Conservation (phyloP, 129 eudicot genomes). For the Arctium lappa region DNA sequence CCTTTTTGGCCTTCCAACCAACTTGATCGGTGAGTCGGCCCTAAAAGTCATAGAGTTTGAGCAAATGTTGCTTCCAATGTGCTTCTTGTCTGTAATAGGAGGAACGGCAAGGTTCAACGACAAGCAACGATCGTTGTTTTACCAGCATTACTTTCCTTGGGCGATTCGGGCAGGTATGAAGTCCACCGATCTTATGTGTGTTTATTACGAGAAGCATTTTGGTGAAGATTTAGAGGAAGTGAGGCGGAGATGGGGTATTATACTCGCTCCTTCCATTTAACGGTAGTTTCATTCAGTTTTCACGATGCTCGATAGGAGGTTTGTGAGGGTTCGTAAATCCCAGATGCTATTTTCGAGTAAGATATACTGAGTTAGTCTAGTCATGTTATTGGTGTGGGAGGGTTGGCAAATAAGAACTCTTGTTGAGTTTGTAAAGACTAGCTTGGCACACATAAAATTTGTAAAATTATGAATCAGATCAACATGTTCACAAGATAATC, state of each 20-base stretch:
- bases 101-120: constrained; percentile 61
- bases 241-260: constrained; percentile 51
- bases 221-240: constrained; percentile 45
- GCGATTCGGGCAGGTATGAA: constrained; percentile 47
- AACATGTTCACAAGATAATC: neutral
- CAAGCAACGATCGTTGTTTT: constrained; percentile 55
- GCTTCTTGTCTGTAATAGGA: constrained; percentile 62
- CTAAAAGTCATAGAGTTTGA: constrained; percentile 72
- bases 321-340: neutral
- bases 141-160: constrained; percentile 61
- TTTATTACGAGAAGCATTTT: constrained; percentile 49
- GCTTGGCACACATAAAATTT: neutral
- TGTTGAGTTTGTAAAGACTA: neutral
- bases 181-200: constrained; percentile 47
- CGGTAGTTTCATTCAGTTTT: neutral
- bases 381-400: neutral
- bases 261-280: constrained; percentile 36
- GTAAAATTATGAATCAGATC: neutral
- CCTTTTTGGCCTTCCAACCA: constrained; percentile 67
- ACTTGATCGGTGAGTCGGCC: constrained; percentile 66
- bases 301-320: neutral
- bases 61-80: constrained; percentile 77
- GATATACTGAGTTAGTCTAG: no score
- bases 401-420: neutral
- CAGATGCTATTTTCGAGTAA: no score